Evolutionary conservation across 2,329 filamentous ascomycete species (phyloP).

Genomic region (Colletotrichum ledebouriae): DNA sequence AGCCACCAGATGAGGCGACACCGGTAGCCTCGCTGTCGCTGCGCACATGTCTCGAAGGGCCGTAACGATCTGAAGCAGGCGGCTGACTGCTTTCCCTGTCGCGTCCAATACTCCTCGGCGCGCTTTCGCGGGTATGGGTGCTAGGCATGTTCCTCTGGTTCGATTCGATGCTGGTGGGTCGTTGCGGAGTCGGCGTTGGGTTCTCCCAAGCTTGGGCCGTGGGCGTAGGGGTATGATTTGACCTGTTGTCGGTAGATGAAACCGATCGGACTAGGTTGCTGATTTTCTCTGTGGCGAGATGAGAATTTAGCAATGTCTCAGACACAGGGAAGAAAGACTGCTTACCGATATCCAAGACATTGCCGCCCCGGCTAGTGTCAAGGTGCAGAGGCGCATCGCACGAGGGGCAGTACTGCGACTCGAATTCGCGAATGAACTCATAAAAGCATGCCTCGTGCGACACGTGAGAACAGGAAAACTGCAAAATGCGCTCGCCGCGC

Average conservation of each 20-base stretch:
- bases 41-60: constrained; percentile 71
- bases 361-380: constrained; percentile 92
- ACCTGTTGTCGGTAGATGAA: constrained; percentile 74
- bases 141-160: constrained; percentile 51
- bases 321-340: constrained; percentile 10
- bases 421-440: constrained; percentile 95
- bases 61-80: constrained; percentile 59
- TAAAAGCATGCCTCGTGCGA: constrained; percentile 99
- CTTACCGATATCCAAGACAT: constrained; percentile 90
- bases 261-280: constrained; percentile 91
- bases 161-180: constrained; percentile 65
- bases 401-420: constrained; percentile 92
- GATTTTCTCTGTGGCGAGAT: constrained; percentile 80
- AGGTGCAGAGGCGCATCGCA: constrained; percentile 93
- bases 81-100: constrained; percentile 65
- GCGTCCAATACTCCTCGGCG: constrained; percentile 52
- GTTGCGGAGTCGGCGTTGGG: constrained; percentile 64
- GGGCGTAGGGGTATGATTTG: constrained; percentile 65
- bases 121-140: constrained; percentile 55
- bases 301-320: constrained; percentile 43
- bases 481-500: constrained; percentile 91
- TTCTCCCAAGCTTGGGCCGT: constrained; percentile 78
- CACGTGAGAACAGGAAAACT: constrained; percentile 97
- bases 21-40: constrained; percentile 85
- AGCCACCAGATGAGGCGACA: constrained; percentile 81